These are phyloP conservation scores for Pseudogymnoascus sp. DNA, from an alignment of 2,329 filamentous ascomycete species.

Conservation along the genomic window DNA sequence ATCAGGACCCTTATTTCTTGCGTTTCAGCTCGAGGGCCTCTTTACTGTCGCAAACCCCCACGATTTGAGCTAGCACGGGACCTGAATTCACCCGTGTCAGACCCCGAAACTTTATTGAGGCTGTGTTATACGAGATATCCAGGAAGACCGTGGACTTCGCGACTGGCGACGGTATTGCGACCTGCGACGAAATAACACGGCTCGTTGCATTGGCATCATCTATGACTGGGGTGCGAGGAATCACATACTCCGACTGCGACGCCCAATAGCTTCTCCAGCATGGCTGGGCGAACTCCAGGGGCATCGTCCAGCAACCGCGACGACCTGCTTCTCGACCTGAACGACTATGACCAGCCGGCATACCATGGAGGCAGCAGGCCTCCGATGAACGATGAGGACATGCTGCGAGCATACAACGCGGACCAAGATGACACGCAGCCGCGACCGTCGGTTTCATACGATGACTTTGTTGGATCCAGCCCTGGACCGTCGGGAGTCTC, in stretches of 20 bases:
- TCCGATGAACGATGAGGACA: constrained; percentile 71
- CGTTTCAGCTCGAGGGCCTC: neutral
- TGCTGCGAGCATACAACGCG: constrained; percentile 62
- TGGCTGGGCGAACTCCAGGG: constrained; percentile 53
- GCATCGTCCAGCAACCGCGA: constrained; percentile 39
- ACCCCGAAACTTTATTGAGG: neutral
- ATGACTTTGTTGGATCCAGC: constrained; percentile 75
- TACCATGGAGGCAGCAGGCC: constrained; percentile 73
- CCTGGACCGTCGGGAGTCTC: constrained; percentile 41
- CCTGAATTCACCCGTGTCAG: neutral
- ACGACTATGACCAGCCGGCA: constrained; percentile 55
- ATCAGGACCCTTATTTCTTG: neutral
- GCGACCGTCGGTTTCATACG: constrained; percentile 85
- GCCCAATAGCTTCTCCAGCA: constrained; percentile 35
- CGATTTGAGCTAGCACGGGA: neutral
- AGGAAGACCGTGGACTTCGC: neutral
- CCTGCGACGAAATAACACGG: neutral
- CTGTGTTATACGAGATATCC: constrained; percentile 2
- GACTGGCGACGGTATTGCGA: neutral
- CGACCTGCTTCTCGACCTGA: constrained; percentile 66
- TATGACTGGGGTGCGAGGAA: neutral
- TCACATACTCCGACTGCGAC: constrained; percentile 20
- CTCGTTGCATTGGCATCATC: neutral
- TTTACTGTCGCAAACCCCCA: neutral
- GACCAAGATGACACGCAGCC: constrained; percentile 53